A percentile compares a stretch with the other conserved stretches of the same genome.
Conservation (phyloP, 164 flowering plant species). For the Akebia trifoliata region DNA sequence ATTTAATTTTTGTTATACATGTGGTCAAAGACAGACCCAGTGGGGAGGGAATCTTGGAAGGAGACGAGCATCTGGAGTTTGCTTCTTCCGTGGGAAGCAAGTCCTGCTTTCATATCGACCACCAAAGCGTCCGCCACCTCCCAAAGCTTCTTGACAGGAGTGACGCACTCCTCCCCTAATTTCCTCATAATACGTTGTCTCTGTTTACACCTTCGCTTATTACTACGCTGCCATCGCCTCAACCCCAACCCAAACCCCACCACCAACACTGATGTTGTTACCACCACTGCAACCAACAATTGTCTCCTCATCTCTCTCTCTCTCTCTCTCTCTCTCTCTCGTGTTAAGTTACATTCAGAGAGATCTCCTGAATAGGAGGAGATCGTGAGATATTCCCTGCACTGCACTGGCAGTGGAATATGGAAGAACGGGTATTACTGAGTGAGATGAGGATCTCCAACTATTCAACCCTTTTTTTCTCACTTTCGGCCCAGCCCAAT, state of each 20-base stretch:
- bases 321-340: constrained; percentile 19
- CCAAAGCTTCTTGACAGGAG: constrained; percentile 48
- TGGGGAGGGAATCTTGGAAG: constrained; percentile 32
- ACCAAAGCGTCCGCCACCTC: constrained; percentile 36
- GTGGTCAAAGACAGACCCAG: constrained; percentile 37
- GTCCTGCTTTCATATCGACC: constrained; percentile 34
- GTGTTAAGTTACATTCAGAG: no score
- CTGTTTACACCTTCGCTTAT: constrained; percentile 29
- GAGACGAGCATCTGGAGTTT: constrained; percentile 35
- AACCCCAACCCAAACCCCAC: no score
- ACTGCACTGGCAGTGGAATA: no score
- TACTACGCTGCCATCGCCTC: constrained; percentile 25
- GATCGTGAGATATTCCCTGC: no score
- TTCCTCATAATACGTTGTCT: constrained; percentile 30
- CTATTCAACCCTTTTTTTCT: no score
- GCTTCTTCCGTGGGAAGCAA: constrained; percentile 16
- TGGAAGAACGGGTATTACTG: no score
- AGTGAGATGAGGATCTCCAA: no score
- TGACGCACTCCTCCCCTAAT: constrained; percentile 41
- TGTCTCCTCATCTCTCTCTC: constrained; percentile 26
- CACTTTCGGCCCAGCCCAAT: no score
- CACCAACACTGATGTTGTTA: constrained; percentile 17
- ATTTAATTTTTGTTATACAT: no score
- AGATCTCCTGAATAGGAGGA: no score
- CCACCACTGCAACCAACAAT: constrained; percentile 21